Base-by-base conservation (phyloP, 345 rosid species). In the Cardiospermum halicacabum region DNA sequence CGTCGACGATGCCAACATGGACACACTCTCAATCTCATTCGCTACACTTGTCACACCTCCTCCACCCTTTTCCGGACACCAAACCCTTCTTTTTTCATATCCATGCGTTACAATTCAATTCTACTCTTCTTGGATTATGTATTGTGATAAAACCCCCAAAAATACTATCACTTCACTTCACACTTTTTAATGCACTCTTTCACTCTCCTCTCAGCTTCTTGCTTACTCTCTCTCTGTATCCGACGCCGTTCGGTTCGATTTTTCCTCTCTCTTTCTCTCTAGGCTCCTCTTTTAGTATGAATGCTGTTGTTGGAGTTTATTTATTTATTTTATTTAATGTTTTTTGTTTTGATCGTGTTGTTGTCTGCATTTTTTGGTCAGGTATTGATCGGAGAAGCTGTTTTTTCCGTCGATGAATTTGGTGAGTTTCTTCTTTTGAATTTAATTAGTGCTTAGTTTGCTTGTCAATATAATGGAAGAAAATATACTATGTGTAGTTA, bases 71-170 rank as follows among this genome's bases (percentile, higher is more conserved):
- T 1, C 34, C 82, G 82, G 84, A 75, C 80, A 31, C 65, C 72
- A 81, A 72, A 65, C 69, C 0, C 36, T 45, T 54, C 32, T 60
- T 68, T 68, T 65, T 24, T 47, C 39, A 34, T 32, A 43, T 5
- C n/a, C 39, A 50, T 16, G 11, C 37, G 10, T 28, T 12, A 64
- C 26, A 3, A 30, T 3, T 19, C 2, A 11, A 51, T 3, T 9
- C 25, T 3, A 45, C 8, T 22, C 34, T 60, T 13, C 69, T 75
- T 81, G 70, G 63, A 69, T 71, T 78, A 81, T 78, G 79, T 63
- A 64, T 22, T 28, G 56, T 40, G 55, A 59, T 49, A 13, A 11
- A 7, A n/a, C 10, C n/a, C 18, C 19, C 15, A 10, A 21, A 26
- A 37, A 30, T 34, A 28, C 37, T n/a, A 21, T 21, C 5, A 18